phyloP scores from a whole-genome alignment of 441 rosid species.

The Brassica balearica region DNA sequence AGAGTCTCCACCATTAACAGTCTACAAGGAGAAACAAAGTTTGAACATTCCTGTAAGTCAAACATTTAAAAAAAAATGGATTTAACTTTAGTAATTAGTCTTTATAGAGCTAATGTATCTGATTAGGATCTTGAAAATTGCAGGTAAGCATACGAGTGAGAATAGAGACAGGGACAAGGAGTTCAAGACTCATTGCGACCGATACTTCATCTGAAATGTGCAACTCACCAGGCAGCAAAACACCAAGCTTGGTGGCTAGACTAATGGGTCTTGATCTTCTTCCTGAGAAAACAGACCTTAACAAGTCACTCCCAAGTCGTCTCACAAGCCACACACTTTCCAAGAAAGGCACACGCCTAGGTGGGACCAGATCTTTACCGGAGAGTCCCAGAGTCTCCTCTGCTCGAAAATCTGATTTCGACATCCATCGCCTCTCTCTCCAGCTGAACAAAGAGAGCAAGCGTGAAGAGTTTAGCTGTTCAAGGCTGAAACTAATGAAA shows the following conservation, averaged over 20 bases:
- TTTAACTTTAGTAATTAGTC: neutral
- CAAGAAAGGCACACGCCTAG: constrained; percentile 47
- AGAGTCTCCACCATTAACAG: constrained; percentile 49
- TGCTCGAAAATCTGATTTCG: constrained; percentile 74
- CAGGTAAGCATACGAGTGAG: constrained; percentile 74
- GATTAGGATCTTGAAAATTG: neutral
- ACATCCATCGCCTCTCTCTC: constrained; percentile 73
- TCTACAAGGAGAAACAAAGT: constrained; percentile 48
- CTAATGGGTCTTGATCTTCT: constrained; percentile 96
- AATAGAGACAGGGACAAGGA: constrained; percentile 46
- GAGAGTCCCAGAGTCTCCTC: constrained; percentile 84
- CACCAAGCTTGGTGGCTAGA: constrained; percentile 93
- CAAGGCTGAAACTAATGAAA: constrained; percentile 51
- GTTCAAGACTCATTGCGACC: constrained; percentile 42
- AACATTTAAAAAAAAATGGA: neutral
- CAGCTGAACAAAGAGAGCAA: constrained; percentile 66
- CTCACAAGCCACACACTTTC: constrained; percentile 44
- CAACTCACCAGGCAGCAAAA: constrained; percentile 72
- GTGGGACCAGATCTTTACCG: constrained; percentile 74
- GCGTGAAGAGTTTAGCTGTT: constrained; percentile 48
- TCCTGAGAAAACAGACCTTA: constrained; percentile 54
- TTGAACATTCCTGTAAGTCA: constrained; percentile 60
- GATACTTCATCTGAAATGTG: constrained; percentile 60
- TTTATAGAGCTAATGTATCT: neutral
- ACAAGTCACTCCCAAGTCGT: constrained; percentile 45